These are phyloP conservation scores for Metschnikowia drakensbergensis DNA, from an alignment of 805 yeast genomes.

Conservation along the genomic window DNA sequence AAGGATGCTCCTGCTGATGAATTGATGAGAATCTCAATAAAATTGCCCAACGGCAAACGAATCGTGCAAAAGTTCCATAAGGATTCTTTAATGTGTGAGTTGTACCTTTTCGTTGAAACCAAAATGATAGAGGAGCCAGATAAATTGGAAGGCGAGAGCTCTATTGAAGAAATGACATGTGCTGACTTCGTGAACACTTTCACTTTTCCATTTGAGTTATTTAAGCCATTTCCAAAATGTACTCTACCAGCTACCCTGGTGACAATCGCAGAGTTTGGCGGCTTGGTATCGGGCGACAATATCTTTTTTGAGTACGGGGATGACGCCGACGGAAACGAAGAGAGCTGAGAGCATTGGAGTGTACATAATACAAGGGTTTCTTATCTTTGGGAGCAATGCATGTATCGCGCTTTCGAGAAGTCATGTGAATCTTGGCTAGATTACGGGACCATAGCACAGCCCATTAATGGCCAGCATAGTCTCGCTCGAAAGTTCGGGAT, in stretches of 20 bases:
- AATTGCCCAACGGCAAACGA: slow-evolving; percentile 52
- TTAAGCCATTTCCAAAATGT: slow-evolving; percentile 42
- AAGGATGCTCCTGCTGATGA: slow-evolving; percentile 7
- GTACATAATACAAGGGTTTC: background rate
- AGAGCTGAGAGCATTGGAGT: background rate
- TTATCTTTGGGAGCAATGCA: background rate
- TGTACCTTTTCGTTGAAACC: slow-evolving; percentile 50
- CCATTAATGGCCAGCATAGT: background rate
- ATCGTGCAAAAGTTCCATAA: slow-evolving; percentile 42
- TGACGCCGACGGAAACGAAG: slow-evolving; percentile 15
- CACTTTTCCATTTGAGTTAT: slow-evolving; percentile 33
- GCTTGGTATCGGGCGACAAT: slow-evolving; percentile 35
- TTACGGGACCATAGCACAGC: background rate
- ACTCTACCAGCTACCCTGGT: slow-evolving; percentile 15
- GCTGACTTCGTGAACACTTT: slow-evolving; percentile 25
- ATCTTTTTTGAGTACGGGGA: slow-evolving; percentile 35
- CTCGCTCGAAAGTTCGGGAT: background rate
- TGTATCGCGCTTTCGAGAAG: background rate
- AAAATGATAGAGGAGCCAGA: slow-evolving; percentile 20
- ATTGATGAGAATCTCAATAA: slow-evolving; percentile 44
- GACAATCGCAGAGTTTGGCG: slow-evolving; percentile 18
- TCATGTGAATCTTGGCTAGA: background rate
- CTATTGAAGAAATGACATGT: slow-evolving; percentile 1
- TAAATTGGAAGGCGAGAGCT: slow-evolving; percentile 14
- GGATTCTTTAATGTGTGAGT: slow-evolving; percentile 39